Evolutionary conservation across 306 rosid species (phyloP).

Genomic region (Medicago arabica): DNA sequence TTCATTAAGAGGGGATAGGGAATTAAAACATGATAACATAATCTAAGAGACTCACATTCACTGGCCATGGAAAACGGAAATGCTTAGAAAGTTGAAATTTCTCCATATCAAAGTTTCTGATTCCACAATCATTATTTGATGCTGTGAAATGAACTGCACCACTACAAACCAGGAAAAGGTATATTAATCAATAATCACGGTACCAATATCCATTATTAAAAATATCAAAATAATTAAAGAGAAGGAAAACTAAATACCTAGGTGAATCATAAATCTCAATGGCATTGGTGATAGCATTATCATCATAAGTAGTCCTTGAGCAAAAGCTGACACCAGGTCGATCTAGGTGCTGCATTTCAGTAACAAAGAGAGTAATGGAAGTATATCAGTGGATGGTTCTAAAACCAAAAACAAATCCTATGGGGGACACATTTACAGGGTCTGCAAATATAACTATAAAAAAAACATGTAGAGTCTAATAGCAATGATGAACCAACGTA

Average conservation of each 20-base stretch:
- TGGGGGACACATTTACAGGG: constrained; percentile 14
- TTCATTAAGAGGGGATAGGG: constrained; percentile 1
- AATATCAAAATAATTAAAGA: constrained; percentile 54
- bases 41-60: constrained; percentile 62
- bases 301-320: constrained; percentile 75
- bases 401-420: constrained; percentile 32
- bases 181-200: constrained; percentile 15
- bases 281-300: constrained; percentile 88
- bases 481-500: constrained; percentile 1
- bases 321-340: constrained; percentile 84
- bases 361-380: constrained; percentile 36
- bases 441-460: constrained; percentile 28
- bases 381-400: constrained; percentile 36
- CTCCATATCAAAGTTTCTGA: constrained; percentile 86
- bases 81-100: constrained; percentile 77
- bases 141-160: constrained; percentile 86
- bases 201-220: not conserved
- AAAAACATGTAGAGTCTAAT: constrained; percentile 12
- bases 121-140: constrained; percentile 78
- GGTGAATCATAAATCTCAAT: constrained; percentile 66
- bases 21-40: not conserved
- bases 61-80: constrained; percentile 82
- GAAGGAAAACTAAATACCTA: constrained; percentile 60
- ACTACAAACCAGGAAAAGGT: constrained; percentile 46
- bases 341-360: constrained; percentile 68